Evolutionary conservation across 768 basidiomycete genomes (phyloP).

Genomic region (Rhodotorula taiwanensis): DNA sequence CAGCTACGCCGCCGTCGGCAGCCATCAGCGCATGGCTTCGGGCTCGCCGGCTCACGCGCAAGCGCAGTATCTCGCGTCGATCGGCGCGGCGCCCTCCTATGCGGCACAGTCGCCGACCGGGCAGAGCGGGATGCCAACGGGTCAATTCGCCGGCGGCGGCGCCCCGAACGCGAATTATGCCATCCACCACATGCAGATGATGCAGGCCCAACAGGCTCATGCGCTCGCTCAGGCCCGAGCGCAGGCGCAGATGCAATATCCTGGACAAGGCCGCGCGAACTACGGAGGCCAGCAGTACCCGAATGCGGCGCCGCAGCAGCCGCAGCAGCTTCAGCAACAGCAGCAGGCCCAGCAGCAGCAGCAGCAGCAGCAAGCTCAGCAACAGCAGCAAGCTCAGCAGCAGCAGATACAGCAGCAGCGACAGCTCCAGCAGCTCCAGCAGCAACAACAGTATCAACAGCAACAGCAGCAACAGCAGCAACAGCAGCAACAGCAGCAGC

Average conservation of each 20-base stretch:
- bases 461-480: constrained; percentile 2
- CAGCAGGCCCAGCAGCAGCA: background rate
- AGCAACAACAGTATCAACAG: background rate
- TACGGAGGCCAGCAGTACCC: background rate
- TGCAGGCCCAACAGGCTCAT: background rate
- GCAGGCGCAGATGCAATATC: background rate
- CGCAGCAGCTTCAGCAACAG: background rate
- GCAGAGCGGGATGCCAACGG: too few relatives aligned
- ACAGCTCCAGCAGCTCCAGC: background rate
- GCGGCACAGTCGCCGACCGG: too few relatives aligned
- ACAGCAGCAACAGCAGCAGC: too few relatives aligned
- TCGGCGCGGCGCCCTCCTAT: too few relatives aligned
- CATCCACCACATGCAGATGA: background rate
- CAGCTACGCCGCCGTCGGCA: background rate
- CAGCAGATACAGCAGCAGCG: constrained; percentile 1
- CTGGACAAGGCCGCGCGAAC: too few relatives aligned
- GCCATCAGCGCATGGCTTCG: background rate
- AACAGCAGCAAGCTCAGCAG: constrained; percentile 4
- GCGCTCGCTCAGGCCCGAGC: background rate
- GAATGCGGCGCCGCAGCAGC: background rate
- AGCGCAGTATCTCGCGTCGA: background rate
- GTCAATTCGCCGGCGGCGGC: too few relatives aligned
- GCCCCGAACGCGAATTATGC: background rate
- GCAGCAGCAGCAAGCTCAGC: background rate
- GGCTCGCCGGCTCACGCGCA: background rate